A percentile compares a stretch with the other conserved stretches of the same genome.
These are phyloP conservation scores for Astragalus glycyphyllos DNA, from an alignment of 306 rosid species.

Conservation along the genomic window DNA sequence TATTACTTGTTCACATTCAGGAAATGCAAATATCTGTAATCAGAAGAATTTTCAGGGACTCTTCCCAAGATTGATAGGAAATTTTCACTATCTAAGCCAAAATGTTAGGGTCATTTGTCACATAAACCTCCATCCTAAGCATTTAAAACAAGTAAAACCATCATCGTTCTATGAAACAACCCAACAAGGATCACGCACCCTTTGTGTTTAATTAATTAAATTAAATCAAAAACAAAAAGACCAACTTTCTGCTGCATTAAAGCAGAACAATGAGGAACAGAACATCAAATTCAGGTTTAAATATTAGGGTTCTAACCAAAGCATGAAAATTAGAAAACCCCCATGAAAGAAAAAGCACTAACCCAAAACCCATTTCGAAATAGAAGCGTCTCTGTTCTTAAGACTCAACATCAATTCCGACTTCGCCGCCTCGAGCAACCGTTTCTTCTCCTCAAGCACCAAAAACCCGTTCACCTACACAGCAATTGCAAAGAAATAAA, in stretches of 20 bases:
- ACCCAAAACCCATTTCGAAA: constrained; percentile 64
- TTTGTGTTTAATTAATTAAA: background rate
- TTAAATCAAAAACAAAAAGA: background rate
- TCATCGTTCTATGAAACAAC: constrained; percentile 2
- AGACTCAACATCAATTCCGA: constrained; percentile 54
- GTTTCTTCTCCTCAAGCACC: constrained; percentile 53
- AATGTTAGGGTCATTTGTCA: constrained; percentile 3
- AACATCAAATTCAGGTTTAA: constrained; percentile 19
- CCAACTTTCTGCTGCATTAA: background rate
- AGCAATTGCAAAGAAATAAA: constrained; percentile 33
- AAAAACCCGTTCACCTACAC: constrained; percentile 59
- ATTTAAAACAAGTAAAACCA: constrained; percentile 8
- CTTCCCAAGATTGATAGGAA: constrained; percentile 9
- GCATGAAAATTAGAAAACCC: background rate
- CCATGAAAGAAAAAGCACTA: constrained; percentile 31
- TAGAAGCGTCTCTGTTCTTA: constrained; percentile 58
- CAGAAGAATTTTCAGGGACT: background rate
- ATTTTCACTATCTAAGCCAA: constrained; percentile 29
- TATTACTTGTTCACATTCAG: background rate
- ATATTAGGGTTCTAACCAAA: too few relatives aligned
- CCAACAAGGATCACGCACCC: background rate
- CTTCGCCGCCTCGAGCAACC: constrained; percentile 55
- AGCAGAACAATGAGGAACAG: background rate
- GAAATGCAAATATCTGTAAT: constrained; percentile 5
- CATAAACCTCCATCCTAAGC: constrained; percentile 9